phyloP scores from a whole-genome alignment of 306 rosid genomes.

The Cicer judaicum region DNA sequence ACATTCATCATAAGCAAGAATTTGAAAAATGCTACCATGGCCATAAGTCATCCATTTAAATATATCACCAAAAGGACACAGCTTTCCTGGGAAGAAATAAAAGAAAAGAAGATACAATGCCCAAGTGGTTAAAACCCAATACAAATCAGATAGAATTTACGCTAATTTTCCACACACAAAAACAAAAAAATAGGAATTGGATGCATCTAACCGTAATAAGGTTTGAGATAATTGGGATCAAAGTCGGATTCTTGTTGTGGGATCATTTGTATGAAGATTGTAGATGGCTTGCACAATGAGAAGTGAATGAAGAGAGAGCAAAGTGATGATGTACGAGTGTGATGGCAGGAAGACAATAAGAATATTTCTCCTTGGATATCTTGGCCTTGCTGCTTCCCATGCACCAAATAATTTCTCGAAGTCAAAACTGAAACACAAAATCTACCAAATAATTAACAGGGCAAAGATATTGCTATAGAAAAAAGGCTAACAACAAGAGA shows the following conservation, averaged over 20 bases:
- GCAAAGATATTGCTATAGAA: no score
- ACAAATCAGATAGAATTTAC: background rate
- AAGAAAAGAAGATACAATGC: background rate
- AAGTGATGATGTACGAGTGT: background rate
- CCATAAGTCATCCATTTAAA: slow-evolving; percentile 86
- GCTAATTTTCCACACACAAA: background rate
- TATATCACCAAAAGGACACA: slow-evolving; percentile 78
- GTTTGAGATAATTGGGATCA: slow-evolving; percentile 48
- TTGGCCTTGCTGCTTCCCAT: background rate
- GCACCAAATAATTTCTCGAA: background rate
- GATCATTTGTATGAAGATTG: background rate
- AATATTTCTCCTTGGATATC: background rate
- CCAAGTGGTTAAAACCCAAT: background rate
- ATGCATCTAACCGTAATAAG: slow-evolving; percentile 61
- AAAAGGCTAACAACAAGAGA: no score
- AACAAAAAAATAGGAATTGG: background rate
- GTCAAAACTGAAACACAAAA: no score
- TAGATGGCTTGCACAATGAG: background rate
- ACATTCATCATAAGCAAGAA: background rate
- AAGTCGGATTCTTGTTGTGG: slow-evolving; percentile 33
- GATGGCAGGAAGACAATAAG: background rate
- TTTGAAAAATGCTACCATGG: slow-evolving; percentile 59
- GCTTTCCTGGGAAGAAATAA: slow-evolving; percentile 59
- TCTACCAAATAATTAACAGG: no score
- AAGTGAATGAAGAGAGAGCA: background rate